Evolutionary conservation across 352 stramenopile species (phyloP).

Genomic region (Detonula confervacea): DNA sequence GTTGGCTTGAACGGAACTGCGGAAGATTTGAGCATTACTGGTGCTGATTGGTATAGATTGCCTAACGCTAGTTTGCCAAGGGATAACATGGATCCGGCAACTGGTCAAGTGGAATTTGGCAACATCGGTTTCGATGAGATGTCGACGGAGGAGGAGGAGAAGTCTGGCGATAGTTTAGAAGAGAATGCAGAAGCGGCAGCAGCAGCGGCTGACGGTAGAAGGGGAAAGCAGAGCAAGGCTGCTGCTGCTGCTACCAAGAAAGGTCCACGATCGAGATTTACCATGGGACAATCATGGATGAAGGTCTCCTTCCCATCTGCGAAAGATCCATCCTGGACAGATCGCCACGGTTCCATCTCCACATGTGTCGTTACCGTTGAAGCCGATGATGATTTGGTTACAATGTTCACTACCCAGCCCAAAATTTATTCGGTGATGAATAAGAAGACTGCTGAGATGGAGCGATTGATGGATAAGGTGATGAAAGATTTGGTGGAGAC

Average conservation of each 20-base stretch:
- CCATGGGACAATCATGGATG: conserved; percentile 77
- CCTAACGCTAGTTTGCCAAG: conserved; percentile 63
- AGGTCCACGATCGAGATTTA: conserved; percentile 60
- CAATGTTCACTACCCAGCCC: conserved; percentile 78
- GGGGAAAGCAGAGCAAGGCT: conserved; percentile 48
- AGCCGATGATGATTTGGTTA: conserved; percentile 86
- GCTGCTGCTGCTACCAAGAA: conserved; percentile 43
- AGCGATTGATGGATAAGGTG: conserved; percentile 67
- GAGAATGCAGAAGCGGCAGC: conserved; percentile 7
- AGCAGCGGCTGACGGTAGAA: too few relatives aligned
- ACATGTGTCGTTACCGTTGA: conserved; percentile 86
- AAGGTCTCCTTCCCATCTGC: conserved; percentile 84
- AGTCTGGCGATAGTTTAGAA: conserved; percentile 19
- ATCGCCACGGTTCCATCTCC: conserved; percentile 65
- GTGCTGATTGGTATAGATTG: conserved; percentile 82
- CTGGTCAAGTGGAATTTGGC: conserved; percentile 62
- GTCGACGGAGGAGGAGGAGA: conserved; percentile 26
- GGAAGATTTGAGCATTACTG: conserved; percentile 75
- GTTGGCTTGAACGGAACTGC: conserved; percentile 71
- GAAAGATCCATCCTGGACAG: conserved; percentile 82
- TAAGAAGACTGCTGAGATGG: conserved; percentile 41
- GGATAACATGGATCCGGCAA: conserved; percentile 72
- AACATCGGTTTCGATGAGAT: conserved; percentile 62
- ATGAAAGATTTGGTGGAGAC: conserved; percentile 72
- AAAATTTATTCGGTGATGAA: conserved; percentile 73